A percentile compares a stretch with the other conserved stretches of the same genome.
These are phyloP conservation scores for Amylostereum areolatum DNA, from an alignment of 1,284 basidiomycete genomes.

Conservation along the genomic window DNA sequence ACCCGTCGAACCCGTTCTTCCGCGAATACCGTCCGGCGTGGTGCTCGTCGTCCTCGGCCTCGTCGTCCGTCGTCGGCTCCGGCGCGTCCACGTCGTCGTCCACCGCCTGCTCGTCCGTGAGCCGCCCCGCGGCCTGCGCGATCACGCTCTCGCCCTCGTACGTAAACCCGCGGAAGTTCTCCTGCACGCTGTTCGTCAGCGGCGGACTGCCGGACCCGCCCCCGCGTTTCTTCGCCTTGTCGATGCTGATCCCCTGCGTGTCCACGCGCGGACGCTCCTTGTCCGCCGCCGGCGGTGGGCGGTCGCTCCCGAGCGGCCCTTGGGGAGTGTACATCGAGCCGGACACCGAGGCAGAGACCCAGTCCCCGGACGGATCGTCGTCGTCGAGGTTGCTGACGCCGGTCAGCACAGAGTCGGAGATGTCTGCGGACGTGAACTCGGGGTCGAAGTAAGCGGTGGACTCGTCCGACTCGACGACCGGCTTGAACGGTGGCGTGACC, in stretches of 20 bases:
- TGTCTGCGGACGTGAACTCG: constrained; percentile 89
- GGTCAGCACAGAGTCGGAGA: constrained; percentile 63
- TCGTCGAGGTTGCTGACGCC: constrained; percentile 60
- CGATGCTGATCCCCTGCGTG: constrained; percentile 50
- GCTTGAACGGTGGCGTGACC: constrained; percentile 97
- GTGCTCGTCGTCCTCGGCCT: constrained; percentile 52
- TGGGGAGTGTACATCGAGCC: constrained; percentile 53
- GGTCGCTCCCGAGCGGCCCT: constrained; percentile 68
- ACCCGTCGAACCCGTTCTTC: constrained; percentile 42
- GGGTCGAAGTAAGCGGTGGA: constrained; percentile 97
- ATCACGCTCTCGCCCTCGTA: constrained; percentile 72
- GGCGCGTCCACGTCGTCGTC: constrained; percentile 36
- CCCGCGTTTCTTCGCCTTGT: constrained; percentile 38
- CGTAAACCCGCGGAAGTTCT: constrained; percentile 91
- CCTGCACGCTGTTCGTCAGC: constrained; percentile 85
- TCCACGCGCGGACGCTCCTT: not conserved
- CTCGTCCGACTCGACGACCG: constrained; percentile 96
- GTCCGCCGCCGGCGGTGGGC: constrained; percentile 5
- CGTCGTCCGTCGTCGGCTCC: constrained; percentile 58
- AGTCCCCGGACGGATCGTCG: constrained; percentile 69
- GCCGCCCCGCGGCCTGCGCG: constrained; percentile 36
- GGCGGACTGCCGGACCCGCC: constrained; percentile 52
- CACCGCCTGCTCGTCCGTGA: constrained; percentile 33
- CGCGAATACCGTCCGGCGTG: constrained; percentile 61
- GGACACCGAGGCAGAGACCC: constrained; percentile 47